Base-by-base conservation (phyloP, 225 moss, liverwort and hornwort genomes). In the Polytrichum commune region DNA sequence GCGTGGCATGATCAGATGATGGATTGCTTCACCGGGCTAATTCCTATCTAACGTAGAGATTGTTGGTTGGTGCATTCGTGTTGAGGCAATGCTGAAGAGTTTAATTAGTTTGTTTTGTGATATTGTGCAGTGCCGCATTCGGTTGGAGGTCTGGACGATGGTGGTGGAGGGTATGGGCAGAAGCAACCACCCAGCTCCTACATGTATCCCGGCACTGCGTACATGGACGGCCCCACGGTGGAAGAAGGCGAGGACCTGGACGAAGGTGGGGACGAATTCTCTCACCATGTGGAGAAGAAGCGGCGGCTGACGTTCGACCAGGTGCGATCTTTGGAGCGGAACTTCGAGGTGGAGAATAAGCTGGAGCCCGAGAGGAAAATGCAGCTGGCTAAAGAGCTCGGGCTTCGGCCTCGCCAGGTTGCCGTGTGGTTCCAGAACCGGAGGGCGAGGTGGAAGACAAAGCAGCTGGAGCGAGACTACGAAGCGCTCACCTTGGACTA, bases 391-490 rank as follows among this genome's bases (percentile, higher is more conserved):
- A 89, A 90, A 70, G 96, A 96, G 64, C 83, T 96, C 1, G 93
- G 93, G 0, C 77, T 96, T 30, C 93, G 90, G 55, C 96, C 96
- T 3, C 96, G 96, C 2, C 96, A 93, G 76, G 96, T 96, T 2
- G 96, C 96, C 22, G 93, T 96, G n/a, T 96, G 96, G 96, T 96
- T 93, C 79, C 96, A 96, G 73, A 96, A 96, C 65, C 88, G 96
- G 18, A 92, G 96, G 23, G 96, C 96, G 24, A 84, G 96, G 30
- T 96, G 92, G 92, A 96, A 96, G 64, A 96, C 93, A 1, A 96
- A 93, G 78, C 96, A 93, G 62, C 62, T 96, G 16, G 96, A 97
- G 85, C 90, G 92, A 24, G 96, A 93, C 71, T 97, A 90, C 73
- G 96, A 97, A 72, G 63, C 86, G 1, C 86, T 97, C 62, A 90